A percentile compares a stretch with the other conserved stretches of the same genome.
These are phyloP conservation scores for Clavaria fumosa DNA, from an alignment of 768 basidiomycete genomes.

Conservation along the genomic window DNA sequence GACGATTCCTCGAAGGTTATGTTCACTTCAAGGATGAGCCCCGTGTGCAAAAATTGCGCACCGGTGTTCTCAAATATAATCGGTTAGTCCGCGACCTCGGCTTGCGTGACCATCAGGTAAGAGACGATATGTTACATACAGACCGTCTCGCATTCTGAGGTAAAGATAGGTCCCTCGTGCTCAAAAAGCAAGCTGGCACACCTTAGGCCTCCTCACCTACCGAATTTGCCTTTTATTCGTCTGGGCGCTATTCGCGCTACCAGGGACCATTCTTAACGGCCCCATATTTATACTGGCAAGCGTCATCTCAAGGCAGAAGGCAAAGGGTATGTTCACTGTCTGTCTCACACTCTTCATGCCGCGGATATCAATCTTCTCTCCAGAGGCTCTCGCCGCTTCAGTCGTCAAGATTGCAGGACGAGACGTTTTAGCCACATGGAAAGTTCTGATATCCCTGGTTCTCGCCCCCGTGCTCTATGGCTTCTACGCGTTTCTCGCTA, in stretches of 20 bases:
- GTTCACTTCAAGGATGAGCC: conserved; percentile 87
- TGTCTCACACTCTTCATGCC: background rate
- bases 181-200: conserved; percentile 76
- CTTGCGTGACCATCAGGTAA: conserved; percentile 83
- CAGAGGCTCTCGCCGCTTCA: conserved; percentile 92
- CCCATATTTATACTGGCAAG: conserved; percentile 90
- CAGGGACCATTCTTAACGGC: conserved; percentile 81
- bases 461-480: conserved; percentile 75
- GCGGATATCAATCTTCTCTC: conserved; percentile 1
- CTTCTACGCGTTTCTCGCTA: conserved; percentile 70
- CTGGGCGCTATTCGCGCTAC: conserved; percentile 78
- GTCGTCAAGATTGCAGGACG: conserved; percentile 90
- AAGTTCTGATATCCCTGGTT: conserved; percentile 87
- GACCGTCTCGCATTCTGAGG: conserved; percentile 3
- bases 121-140: conserved; percentile 7
- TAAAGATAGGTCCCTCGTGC: conserved; percentile 64
- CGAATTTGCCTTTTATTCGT: conserved; percentile 58
- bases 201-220: conserved; percentile 69
- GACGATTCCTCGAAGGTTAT: conserved; percentile 87
- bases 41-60: conserved; percentile 63
- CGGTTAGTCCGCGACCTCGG: conserved; percentile 78
- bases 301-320: conserved; percentile 75
- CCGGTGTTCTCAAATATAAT: conserved; percentile 80
- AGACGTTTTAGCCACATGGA: conserved; percentile 97
- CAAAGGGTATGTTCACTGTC: conserved; percentile 42